Percentiles rank a stretch among this genome's conserved stretches.
Evolutionary conservation across 2,329 filamentous ascomycete species (phyloP).

Genomic region (Monilinia aucupariae): DNA sequence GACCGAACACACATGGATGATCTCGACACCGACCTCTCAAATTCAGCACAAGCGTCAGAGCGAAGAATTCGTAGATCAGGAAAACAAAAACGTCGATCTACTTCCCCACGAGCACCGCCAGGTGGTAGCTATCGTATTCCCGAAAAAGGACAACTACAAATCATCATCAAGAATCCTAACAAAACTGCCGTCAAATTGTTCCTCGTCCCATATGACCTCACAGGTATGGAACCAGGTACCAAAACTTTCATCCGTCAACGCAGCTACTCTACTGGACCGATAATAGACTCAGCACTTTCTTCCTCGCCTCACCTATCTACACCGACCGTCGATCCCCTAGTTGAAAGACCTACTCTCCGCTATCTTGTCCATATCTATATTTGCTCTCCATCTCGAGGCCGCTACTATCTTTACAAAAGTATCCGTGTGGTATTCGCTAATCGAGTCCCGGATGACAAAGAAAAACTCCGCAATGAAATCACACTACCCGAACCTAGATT

Average conservation of each 20-base stretch:
- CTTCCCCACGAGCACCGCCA: conserved; percentile 62
- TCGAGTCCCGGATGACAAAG: conserved; percentile 89
- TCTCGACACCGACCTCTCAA: conserved; percentile 24
- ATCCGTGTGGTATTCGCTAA: conserved; percentile 96
- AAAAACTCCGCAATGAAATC: conserved; percentile 84
- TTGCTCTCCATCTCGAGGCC: conserved; percentile 75
- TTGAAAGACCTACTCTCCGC: conserved; percentile 67
- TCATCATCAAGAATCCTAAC: conserved; percentile 96
- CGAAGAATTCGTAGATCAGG: conserved; percentile 43
- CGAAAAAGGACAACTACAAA: conserved; percentile 87
- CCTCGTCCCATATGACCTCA: conserved; percentile 84
- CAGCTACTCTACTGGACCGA: conserved; percentile 81
- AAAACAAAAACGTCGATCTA: conserved; percentile 55
- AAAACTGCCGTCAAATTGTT: conserved; percentile 98
- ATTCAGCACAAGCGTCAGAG: conserved; percentile 28
- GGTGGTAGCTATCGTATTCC: conserved; percentile 93
- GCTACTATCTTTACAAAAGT: conserved; percentile 86
- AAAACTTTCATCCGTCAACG: conserved; percentile 96
- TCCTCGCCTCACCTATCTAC: conserved; percentile 22
- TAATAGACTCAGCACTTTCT: conserved; percentile 53
- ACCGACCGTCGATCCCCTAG: conserved; percentile 22
- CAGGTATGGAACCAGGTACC: conserved; percentile 86
- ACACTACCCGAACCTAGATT: conserved; percentile 85
- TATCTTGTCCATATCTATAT: conserved; percentile 93
- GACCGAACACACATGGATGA: conserved; percentile 24